Evolutionary conservation across 2,329 filamentous ascomycete species (phyloP).

Genomic region (Hortaea werneckii): DNA sequence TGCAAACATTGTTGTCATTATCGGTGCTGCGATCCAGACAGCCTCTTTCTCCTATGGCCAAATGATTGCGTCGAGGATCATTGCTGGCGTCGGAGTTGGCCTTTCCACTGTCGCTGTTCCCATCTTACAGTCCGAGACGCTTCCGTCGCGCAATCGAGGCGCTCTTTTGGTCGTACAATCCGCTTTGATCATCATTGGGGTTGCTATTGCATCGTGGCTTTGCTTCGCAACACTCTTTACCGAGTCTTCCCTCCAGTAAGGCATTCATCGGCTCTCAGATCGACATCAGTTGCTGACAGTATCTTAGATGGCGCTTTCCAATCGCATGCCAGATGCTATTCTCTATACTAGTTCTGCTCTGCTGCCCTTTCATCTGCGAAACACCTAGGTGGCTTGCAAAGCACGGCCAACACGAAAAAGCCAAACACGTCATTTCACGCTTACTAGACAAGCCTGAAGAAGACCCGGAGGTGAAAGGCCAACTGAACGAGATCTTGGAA

Average conservation of each 20-base stretch:
- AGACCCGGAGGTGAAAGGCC: slow-evolving; percentile 24
- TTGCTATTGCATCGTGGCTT: slow-evolving; percentile 20
- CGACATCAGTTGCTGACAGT: neutral
- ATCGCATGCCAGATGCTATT: slow-evolving; percentile 22
- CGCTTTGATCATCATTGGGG: slow-evolving; percentile 20
- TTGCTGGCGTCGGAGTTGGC: slow-evolving; percentile 20
- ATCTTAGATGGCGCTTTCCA: slow-evolving; percentile 15
- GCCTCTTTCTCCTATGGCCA: slow-evolving; percentile 17
- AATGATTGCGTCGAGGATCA: slow-evolving; percentile 17
- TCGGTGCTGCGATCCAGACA: slow-evolving; percentile 17
- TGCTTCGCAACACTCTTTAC: slow-evolving; percentile 20
- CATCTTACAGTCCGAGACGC: slow-evolving; percentile 21
- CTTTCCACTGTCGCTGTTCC: slow-evolving; percentile 21
- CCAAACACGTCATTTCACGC: slow-evolving; percentile 19
- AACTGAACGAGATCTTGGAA: slow-evolving; percentile 28
- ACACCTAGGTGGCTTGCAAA: slow-evolving; percentile 22
- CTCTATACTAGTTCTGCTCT: slow-evolving; percentile 17
- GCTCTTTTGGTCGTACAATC: slow-evolving; percentile 20
- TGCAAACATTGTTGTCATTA: slow-evolving; percentile 7
- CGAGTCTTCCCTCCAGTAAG: slow-evolving; percentile 13
- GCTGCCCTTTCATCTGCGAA: slow-evolving; percentile 20
- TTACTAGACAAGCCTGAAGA: slow-evolving; percentile 24
- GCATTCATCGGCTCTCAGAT: neutral
- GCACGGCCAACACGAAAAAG: slow-evolving; percentile 18
- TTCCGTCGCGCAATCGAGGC: slow-evolving; percentile 21